Percentiles rank a stretch among this genome's conserved stretches.
These are phyloP conservation scores for Magnusiomyces magnusii DNA, from an alignment of 1,139 yeast genomes.

Conservation along the genomic window DNA sequence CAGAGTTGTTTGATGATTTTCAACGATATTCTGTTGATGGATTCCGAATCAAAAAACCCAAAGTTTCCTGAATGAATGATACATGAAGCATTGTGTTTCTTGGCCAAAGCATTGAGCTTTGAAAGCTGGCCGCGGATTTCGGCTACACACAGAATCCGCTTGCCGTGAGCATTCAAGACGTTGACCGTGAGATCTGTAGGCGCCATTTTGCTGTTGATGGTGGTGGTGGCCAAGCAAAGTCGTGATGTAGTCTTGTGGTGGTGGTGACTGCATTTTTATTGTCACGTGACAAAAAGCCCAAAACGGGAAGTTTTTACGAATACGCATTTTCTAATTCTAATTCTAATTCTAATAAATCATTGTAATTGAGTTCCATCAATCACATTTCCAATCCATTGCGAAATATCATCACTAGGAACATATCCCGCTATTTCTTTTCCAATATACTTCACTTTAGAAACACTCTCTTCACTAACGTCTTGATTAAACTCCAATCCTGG, in stretches of 20 bases:
- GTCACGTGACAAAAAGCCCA: too few relatives aligned
- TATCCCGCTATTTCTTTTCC: conserved; percentile 6
- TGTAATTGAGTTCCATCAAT: conserved; percentile 4
- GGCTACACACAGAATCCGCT: conserved; percentile 45
- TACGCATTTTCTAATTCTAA: too few relatives aligned
- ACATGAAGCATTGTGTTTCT: conserved; percentile 40
- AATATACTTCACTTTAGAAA: background rate
- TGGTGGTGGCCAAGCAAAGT: too few relatives aligned
- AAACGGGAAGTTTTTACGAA: too few relatives aligned
- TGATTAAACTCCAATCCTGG: background rate
- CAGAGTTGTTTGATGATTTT: conserved; percentile 50
- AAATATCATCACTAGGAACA: background rate
- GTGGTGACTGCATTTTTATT: too few relatives aligned
- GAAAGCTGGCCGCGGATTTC: conserved; percentile 48
- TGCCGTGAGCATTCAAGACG: conserved; percentile 24
- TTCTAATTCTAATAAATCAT: too few relatives aligned
- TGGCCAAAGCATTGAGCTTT: conserved; percentile 42
- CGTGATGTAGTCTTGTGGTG: too few relatives aligned
- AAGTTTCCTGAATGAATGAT: conserved; percentile 73
- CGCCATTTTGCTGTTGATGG: too few relatives aligned
- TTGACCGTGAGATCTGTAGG: background rate
- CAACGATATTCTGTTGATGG: conserved; percentile 44
- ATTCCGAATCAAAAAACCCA: conserved; percentile 62
- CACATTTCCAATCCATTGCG: background rate
- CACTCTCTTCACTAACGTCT: background rate